Base-by-base conservation (phyloP, 495 filamentous ascomycete species). In the Neurospora sp. region DNA sequence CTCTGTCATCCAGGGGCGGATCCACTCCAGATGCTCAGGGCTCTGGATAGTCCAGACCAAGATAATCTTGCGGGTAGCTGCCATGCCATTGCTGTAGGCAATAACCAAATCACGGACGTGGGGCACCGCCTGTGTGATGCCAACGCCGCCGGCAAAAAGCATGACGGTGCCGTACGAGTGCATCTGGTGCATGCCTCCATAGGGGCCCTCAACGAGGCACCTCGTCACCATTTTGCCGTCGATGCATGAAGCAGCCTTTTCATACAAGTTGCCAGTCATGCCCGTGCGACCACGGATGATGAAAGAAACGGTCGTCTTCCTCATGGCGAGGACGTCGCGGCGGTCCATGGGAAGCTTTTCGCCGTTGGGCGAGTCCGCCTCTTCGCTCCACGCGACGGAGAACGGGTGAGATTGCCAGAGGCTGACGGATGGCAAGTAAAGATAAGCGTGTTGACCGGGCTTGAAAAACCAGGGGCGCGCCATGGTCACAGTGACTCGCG, bases 1-100 rank as follows among this genome's bases (percentile, higher is more conserved):
- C 78, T 92, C 86, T 74, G 97, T 95, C 96, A 99, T 99, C 93
- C 92, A 99, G 9, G 91, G 89, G 8, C 92, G 88, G 54, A 98
- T 93, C 96, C 96, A 99, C 78, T 94, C 90, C 37, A 99, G 87
- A 75, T 94, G 92, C 72, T 98, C 95, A 35, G 91, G 92, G 48
- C 86, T 92, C 76, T 95, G 93, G 71, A 99, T 92, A 66, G 91
- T 90, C 96, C 96, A 99, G 69, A 97, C 89, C 6, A 99, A 87
- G 16, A 96, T 86, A 74, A 98, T 86, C 74, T 91, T 90, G 59
- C 90, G 89, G 0, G 91, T 91, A n/a, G 94, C 92, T 14, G 92
- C 90, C 23, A 90, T 91, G 72, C 88, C 88, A 59, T 90, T 89
- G 41, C 85, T 83, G 77, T 90, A 92, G 69, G 91, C 91, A 6